These are phyloP conservation scores for Metarhizium rileyi DNA, from an alignment of 2,329 filamentous ascomycete species.

Conservation along the genomic window DNA sequence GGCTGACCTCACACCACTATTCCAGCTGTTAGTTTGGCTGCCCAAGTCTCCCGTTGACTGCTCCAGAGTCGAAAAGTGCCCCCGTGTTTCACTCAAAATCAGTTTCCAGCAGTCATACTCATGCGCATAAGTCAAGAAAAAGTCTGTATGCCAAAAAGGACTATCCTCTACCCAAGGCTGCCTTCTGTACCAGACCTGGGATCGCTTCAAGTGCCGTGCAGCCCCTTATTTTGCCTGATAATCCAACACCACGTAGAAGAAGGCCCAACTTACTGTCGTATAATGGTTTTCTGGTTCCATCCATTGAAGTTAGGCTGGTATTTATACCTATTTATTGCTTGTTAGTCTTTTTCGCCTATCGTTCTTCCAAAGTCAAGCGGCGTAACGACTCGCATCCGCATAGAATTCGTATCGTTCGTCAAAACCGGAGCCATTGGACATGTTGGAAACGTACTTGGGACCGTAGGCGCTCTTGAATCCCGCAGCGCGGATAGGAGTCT, in stretches of 20 bases:
- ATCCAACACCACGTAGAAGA: background rate
- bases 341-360: slow-evolving; percentile 17
- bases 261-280: slow-evolving; percentile 39
- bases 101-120: background rate
- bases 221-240: background rate
- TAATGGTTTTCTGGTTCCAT: slow-evolving; percentile 32
- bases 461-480: slow-evolving; percentile 54
- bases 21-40: background rate
- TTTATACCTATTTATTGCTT: slow-evolving; percentile 43
- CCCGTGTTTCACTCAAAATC: background rate
- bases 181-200: background rate
- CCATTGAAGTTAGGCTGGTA: slow-evolving; percentile 46
- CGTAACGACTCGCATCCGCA: background rate
- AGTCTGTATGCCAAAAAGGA: background rate
- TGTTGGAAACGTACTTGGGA: slow-evolving; percentile 45
- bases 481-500: slow-evolving; percentile 38
- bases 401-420: background rate
- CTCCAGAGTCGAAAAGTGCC: background rate
- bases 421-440: background rate
- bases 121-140: background rate
- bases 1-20: slow-evolving; percentile 22
- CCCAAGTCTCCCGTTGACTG: background rate
- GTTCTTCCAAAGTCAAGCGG: background rate
- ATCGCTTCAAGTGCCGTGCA: background rate
- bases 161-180: background rate